Conservation (phyloP, 495 filamentous ascomycete species). For the Neurospora sp. region DNA sequence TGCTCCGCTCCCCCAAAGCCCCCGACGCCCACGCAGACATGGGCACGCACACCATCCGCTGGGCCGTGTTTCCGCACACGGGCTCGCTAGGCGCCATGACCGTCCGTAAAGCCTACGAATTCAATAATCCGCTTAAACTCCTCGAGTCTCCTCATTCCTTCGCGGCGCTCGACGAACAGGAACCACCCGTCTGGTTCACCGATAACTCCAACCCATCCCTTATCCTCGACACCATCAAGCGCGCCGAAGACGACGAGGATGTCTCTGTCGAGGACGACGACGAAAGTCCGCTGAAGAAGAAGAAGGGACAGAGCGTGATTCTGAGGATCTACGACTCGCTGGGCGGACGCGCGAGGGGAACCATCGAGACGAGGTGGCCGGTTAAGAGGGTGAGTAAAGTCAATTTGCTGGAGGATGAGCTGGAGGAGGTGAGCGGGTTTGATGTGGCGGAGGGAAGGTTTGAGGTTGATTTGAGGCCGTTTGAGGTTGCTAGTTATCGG, state of each 20-base stretch:
- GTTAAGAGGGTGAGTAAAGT: constrained; percentile 71
- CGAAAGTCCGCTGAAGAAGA: constrained; percentile 34
- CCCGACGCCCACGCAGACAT: constrained; percentile 96
- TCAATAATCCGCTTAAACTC: constrained; percentile 73
- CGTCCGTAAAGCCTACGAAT: constrained; percentile 74
- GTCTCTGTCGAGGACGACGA: constrained; percentile 52
- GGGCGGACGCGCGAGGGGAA: constrained; percentile 66
- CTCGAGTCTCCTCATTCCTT: constrained; percentile 19
- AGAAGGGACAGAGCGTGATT: constrained; percentile 68
- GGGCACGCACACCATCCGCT: constrained; percentile 80
- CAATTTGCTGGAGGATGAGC: constrained; percentile 67
- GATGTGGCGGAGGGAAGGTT: constrained; percentile 33
- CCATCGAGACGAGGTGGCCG: constrained; percentile 51
- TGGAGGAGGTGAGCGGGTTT: constrained; percentile 43
- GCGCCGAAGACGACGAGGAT: constrained; percentile 92
- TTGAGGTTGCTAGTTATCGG: constrained; percentile 82
- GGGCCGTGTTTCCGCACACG: constrained; percentile 80
- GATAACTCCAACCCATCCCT: constrained; percentile 45
- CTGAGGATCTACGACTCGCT: constrained; percentile 81
- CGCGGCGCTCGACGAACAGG: constrained; percentile 24
- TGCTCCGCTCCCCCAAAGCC: constrained; percentile 88
- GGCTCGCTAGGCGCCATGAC: constrained; percentile 61
- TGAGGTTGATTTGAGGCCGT: constrained; percentile 62
- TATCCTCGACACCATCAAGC: constrained; percentile 75
- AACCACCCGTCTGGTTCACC: constrained; percentile 43